phyloP scores from a whole-genome alignment of 495 filamentous ascomycete genomes.

The Halenospora varia region DNA sequence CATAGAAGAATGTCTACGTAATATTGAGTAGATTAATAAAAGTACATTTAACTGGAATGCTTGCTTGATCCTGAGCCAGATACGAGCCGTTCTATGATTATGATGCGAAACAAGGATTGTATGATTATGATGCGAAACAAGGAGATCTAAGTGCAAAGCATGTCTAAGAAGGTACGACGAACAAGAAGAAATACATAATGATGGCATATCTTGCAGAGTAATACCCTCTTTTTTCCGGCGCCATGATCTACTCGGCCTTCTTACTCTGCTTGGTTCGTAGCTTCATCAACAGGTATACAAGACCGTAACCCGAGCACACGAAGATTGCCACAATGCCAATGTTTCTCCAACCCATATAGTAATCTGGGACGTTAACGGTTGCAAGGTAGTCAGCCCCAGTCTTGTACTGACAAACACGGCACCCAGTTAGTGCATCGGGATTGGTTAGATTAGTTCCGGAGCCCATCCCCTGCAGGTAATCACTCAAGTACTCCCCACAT shows the following conservation, averaged over 20 bases:
- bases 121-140: too few relatives aligned
- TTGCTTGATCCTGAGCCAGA: too few relatives aligned
- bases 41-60: too few relatives aligned
- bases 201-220: too few relatives aligned
- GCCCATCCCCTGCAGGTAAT: constrained; percentile 26
- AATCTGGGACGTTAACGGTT: constrained; percentile 29
- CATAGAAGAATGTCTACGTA: too few relatives aligned
- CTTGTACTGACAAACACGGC: constrained; percentile 57
- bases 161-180: too few relatives aligned
- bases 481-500: constrained; percentile 21
- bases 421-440: constrained; percentile 40
- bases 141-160: too few relatives aligned
- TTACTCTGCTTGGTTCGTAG: constrained; percentile 37
- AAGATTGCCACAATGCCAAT: constrained; percentile 46
- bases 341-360: constrained; percentile 56
- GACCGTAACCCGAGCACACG: constrained; percentile 38
- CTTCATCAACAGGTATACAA: constrained; percentile 49
- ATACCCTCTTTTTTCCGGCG: too few relatives aligned
- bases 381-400: constrained; percentile 52
- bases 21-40: too few relatives aligned
- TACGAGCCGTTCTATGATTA: too few relatives aligned
- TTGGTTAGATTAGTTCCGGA: constrained; percentile 31
- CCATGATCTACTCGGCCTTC: constrained; percentile 35
- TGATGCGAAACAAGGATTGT: too few relatives aligned
- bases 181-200: too few relatives aligned